phyloP scores from a whole-genome alignment of 2,329 filamentous ascomycete species.

The Aspergillus eucalypticola region DNA sequence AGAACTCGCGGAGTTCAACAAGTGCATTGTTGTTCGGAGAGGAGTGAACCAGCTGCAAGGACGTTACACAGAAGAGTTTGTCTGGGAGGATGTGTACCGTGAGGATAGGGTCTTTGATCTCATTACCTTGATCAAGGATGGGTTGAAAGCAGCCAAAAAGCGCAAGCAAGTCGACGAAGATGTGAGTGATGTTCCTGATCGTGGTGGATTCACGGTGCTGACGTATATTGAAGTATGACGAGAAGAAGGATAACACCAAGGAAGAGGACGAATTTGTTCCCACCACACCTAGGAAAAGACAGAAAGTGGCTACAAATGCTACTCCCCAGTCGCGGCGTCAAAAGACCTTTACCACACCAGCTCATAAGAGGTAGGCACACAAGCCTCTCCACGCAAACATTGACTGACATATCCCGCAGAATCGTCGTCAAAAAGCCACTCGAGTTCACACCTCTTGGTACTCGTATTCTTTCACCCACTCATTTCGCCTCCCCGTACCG shows the following conservation, averaged over 20 bases:
- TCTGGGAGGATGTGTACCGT: constrained; percentile 82
- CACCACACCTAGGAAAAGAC: constrained; percentile 59
- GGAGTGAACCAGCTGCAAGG: constrained; percentile 87
- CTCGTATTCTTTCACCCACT: constrained; percentile 74
- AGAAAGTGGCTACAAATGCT: constrained; percentile 50
- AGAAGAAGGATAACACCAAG: constrained; percentile 42
- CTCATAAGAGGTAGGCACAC: constrained; percentile 59
- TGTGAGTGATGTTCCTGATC: constrained; percentile 27
- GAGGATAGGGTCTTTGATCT: constrained; percentile 66
- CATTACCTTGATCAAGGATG: constrained; percentile 64
- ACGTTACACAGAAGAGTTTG: constrained; percentile 87
- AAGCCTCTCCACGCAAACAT: constrained; percentile 23
- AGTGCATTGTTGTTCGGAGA: constrained; percentile 84
- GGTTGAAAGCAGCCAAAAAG: constrained; percentile 67
- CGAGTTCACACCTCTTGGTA: constrained; percentile 94
- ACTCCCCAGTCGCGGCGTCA: constrained; percentile 46
- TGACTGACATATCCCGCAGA: constrained; percentile 31
- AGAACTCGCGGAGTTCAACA: constrained; percentile 71
- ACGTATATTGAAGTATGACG: constrained; percentile 35
- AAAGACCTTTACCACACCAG: constrained; percentile 59
- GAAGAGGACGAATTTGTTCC: constrained; percentile 38
- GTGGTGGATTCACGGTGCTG: not conserved
- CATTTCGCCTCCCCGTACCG: constrained; percentile 83
- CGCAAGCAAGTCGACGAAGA: constrained; percentile 43
- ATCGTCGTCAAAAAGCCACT: constrained; percentile 81